phyloP scores from a whole-genome alignment of 2,329 filamentous ascomycete species.

The Clonostachys chloroleuca region DNA sequence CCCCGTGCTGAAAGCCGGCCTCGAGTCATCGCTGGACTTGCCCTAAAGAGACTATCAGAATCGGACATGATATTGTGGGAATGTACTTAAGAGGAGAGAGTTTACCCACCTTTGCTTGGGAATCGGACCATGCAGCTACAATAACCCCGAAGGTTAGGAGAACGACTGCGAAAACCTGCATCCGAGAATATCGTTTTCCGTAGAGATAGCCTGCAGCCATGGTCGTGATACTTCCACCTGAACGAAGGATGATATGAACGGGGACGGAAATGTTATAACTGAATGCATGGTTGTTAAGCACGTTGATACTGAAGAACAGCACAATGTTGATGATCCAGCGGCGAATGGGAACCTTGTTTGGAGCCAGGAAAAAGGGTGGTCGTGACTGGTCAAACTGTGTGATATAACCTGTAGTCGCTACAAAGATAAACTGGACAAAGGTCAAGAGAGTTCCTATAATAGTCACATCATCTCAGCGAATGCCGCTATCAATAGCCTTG shows the following conservation, averaged over 20 bases:
- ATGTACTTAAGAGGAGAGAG: not conserved
- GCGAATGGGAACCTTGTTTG: constrained; percentile 74
- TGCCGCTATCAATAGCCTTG: constrained; percentile 7
- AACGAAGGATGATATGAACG: constrained; percentile 92
- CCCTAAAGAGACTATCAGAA: not conserved
- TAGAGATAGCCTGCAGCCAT: constrained; percentile 86
- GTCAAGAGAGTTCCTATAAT: constrained; percentile 63
- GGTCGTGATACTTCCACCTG: constrained; percentile 92
- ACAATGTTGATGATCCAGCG: constrained; percentile 87
- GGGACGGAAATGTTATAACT: constrained; percentile 95
- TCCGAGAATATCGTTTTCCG: constrained; percentile 76
- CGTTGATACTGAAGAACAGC: constrained; percentile 89
- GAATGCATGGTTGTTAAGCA: constrained; percentile 97
- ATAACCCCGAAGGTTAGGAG: constrained; percentile 84
- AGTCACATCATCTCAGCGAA: not conserved
- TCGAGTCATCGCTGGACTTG: constrained; percentile 3
- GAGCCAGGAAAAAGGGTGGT: constrained; percentile 68
- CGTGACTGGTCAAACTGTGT: constrained; percentile 67
- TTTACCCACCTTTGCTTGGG: constrained; percentile 67
- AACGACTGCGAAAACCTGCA: constrained; percentile 77
- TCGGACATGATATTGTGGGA: not conserved
- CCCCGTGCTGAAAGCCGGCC: constrained; percentile 49
- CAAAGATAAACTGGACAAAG: constrained; percentile 85
- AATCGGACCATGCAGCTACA: constrained; percentile 84
- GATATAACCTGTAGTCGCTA: constrained; percentile 72